Percentiles rank a stretch among this genome's conserved stretches.
Evolutionary conservation across 2,329 filamentous ascomycete genomes (phyloP).

Genomic region (Ceratocystis variospora): DNA sequence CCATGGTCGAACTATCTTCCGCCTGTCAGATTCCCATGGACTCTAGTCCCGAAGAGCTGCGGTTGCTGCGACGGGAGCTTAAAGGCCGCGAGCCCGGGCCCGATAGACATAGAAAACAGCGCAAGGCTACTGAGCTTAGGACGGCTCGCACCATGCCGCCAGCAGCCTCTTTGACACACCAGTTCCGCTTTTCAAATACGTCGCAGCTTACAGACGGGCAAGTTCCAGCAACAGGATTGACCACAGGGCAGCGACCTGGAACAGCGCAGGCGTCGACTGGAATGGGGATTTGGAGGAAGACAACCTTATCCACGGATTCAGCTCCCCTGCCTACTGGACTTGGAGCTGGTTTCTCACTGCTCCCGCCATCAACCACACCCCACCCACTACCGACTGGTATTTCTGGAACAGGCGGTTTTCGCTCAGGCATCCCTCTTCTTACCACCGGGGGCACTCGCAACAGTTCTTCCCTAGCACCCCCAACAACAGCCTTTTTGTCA

Average conservation of each 20-base stretch:
- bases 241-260: neutral
- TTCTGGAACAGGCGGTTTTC: neutral
- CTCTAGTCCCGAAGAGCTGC: neutral
- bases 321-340: neutral
- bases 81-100: neutral
- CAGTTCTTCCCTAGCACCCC: neutral
- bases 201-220: neutral
- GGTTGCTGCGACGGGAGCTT: neutral
- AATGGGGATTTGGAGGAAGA: neutral
- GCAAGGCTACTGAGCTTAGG: neutral
- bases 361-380: neutral
- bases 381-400: neutral
- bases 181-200: neutral
- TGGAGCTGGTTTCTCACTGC: neutral
- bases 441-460: neutral
- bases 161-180: neutral
- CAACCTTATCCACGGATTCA: neutral
- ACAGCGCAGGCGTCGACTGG: neutral
- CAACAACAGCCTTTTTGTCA: neutral
- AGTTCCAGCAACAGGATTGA: neutral
- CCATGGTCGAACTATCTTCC: slow-evolving; percentile 31
- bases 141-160: neutral
- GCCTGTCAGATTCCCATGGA: slow-evolving; percentile 25
- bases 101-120: neutral
- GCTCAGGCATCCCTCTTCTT: neutral